Base-by-base conservation (phyloP, 73 alveolate species). In the Paramecium bursaria region DNA sequence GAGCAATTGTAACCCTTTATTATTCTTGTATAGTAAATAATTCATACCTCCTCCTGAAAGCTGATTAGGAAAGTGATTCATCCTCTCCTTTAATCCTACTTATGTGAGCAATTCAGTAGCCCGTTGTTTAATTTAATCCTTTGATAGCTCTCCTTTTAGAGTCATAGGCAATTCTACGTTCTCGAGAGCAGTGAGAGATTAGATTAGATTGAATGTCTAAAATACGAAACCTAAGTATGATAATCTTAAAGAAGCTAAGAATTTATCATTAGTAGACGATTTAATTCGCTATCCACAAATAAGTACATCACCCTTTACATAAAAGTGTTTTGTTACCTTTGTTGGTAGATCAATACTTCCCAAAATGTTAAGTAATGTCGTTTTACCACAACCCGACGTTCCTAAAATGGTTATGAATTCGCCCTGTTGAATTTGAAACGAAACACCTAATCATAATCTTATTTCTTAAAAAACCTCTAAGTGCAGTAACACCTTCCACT, bases 331-430 rank as follows among this genome's bases (percentile, higher is more conserved):
- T 11, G 19, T 39, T 53, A 86, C 88, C 67, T 95, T 91, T n/a
- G 98, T 88, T 7, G 99, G 99, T 57, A 94, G 90, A 74, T 96
- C 99, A 13, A 96, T 96, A 14, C 98, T 95, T 25, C 99, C 99
- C 60, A 96, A 92, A 44, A 96, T 92, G 75, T 96, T 95, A 46
- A 96, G 89, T 94, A 96, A 73, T 23, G 98, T 96, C 1, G 98
- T 96, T 67, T 96, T 96, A 44, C 99, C 99, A 51, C 98, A 98
- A 6, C 99, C 99, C 3, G 99, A 96, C 1, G 98, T 94, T 6
- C 99, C 99, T n/a, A 96, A 87, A 42, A 96, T 96, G n/a, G 94
- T 85, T 15, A 96, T 87, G 74, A 96, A 96, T 86, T 96, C 99
- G 46, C 98, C 98, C 86, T 92, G 92, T 23, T 92, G 75, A 10